Base-by-base conservation (phyloP, 306 rosid species). In the Vigna reflexopilosa region DNA sequence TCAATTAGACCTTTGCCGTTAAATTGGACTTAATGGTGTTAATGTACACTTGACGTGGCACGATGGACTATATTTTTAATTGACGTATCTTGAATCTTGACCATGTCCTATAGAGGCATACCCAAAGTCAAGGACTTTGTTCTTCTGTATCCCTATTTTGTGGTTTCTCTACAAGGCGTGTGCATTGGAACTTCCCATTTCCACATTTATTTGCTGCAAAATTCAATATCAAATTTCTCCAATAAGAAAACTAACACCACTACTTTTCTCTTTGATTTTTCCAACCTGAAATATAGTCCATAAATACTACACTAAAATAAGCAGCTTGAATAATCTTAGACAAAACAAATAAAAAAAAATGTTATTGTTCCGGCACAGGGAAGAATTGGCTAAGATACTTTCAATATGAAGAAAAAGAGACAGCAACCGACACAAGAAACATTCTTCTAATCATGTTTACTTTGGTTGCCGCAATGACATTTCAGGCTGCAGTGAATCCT, bases 401-500 rank as follows among this genome's bases (percentile, higher is more conserved):
- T 47, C 75, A 77, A 57, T 86, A 45, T 14, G 45, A 83, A 5
- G 38, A 74, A 65, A 34, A 6, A 47, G 0, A 0, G 86, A 76
- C 47, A 0, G 8, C 81, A 1, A 11, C 38, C 2, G 85, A 84
- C 6, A 47, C 52, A 0, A 62, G 79, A 9, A 81, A 72, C 19
- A 75, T 81, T 55, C 70, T 84, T 56, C 72, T 87, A 0, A 34
- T 82, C 3, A 59, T 87, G 3, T 78, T 72, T 17, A 74, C 88
- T 0, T 77, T 84, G 50, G 78, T 84, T 61, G 64, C 88, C 1
- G 77, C 85, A 2, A 86, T 77, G 30, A 79, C 88, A 7, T 40
- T 40, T 40, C 45, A 40, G 11, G 45, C 45, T 40, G 45, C 2
- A 8, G 45, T 40, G 45, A 73, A 72, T 7, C 88, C 83, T 34